These are phyloP conservation scores for Coelastrella sp. DNA, from an alignment of 139 green algal genomes.

Conservation along the genomic window DNA sequence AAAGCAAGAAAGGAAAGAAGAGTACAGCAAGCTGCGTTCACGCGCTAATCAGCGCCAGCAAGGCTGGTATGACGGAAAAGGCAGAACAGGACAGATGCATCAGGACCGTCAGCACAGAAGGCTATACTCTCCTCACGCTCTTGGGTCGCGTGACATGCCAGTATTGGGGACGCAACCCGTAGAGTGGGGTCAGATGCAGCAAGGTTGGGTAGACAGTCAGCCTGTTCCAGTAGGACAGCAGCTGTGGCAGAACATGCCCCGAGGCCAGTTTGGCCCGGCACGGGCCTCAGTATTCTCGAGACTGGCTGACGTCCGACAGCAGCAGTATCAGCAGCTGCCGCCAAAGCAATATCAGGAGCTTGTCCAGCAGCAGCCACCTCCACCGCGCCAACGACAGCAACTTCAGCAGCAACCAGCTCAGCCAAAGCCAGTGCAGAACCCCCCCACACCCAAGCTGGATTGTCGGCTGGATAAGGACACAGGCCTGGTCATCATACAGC, in stretches of 20 bases:
- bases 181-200: background rate
- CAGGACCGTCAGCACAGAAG: background rate
- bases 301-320: background rate
- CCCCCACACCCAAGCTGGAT: constrained; percentile 5
- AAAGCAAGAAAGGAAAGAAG: constrained; percentile 21
- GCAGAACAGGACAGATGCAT: background rate
- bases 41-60: background rate
- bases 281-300: constrained; percentile 1
- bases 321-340: constrained; percentile 3
- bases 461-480: constrained; percentile 18
- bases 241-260: background rate
- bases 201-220: background rate
- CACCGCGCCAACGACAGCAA: background rate
- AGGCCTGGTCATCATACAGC: constrained; percentile 4
- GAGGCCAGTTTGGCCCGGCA: background rate
- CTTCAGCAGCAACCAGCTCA: background rate
- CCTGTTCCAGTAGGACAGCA: background rate
- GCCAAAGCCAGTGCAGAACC: background rate
- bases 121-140: background rate
- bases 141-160: background rate
- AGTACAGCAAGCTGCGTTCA: background rate
- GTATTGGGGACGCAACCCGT: background rate
- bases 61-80: background rate
- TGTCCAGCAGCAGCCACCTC: background rate
- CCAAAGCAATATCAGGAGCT: background rate